These are phyloP conservation scores for Chaetothyriales sp. DNA, from an alignment of 2,329 filamentous ascomycete species.

Conservation along the genomic window DNA sequence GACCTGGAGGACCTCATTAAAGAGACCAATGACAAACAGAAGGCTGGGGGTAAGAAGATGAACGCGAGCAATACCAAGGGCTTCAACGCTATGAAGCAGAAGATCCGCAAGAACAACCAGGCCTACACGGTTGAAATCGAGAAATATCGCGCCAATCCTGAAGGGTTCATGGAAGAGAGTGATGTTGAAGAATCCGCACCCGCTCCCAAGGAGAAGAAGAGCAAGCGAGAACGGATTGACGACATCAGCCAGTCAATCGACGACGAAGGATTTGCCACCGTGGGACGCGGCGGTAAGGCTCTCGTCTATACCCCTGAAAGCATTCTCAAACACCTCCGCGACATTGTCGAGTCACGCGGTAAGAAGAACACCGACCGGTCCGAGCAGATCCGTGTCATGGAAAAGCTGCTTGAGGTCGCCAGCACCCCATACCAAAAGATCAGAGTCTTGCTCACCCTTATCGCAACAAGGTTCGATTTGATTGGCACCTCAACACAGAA, in stretches of 20 bases:
- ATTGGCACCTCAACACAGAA: conserved; percentile 55
- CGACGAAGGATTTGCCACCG: conserved; percentile 75
- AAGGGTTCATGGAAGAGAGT: conserved; percentile 72
- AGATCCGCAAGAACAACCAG: conserved; percentile 97
- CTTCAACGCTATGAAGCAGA: conserved; percentile 92
- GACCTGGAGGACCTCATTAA: conserved; percentile 91
- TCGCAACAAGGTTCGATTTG: conserved; percentile 89
- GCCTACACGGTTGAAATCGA: conserved; percentile 81
- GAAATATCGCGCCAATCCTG: conserved; percentile 70
- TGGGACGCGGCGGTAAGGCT: conserved; percentile 76
- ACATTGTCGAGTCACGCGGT: conserved; percentile 86
- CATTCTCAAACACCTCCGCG: conserved; percentile 90
- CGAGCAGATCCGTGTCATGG: conserved; percentile 95
- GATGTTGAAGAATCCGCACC: conserved; percentile 48
- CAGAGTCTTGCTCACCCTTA: conserved; percentile 74
- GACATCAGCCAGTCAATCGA: conserved; percentile 42
- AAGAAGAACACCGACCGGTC: conserved; percentile 96
- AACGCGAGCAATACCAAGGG: conserved; percentile 88
- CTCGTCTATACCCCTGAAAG: conserved; percentile 91
- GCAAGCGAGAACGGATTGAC: conserved; percentile 32
- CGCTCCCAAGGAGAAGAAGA: conserved; percentile 28
- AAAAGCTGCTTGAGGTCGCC: conserved; percentile 82
- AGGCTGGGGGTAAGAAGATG: conserved; percentile 96
- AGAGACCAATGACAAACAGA: conserved; percentile 87
- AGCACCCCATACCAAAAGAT: conserved; percentile 86